Evolutionary conservation across 208 protist genomes (phyloP).

Genomic region (Trypanosoma melophagium): DNA sequence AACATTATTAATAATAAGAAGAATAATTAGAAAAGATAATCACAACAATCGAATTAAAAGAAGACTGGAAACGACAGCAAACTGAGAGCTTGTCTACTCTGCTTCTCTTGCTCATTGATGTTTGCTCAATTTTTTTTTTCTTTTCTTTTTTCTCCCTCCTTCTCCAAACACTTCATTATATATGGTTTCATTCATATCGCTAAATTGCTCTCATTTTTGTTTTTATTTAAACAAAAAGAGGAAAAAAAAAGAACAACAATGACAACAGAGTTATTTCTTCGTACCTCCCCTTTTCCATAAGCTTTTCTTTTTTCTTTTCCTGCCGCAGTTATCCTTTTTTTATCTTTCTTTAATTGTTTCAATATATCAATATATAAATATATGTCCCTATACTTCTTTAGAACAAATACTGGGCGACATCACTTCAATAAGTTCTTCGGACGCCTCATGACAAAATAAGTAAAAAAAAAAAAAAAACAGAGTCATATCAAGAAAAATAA

Average conservation of each 20-base stretch:
- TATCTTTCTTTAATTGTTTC: slow-evolving; percentile 2
- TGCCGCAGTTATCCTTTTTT: background rate
- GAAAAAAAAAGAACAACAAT: no score
- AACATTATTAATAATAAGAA: background rate
- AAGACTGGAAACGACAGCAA: no score
- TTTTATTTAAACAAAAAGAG: no score
- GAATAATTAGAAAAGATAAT: background rate
- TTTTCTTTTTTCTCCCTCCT: background rate
- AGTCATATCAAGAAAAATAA: background rate
- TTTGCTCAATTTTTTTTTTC: background rate
- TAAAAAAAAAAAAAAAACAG: no score
- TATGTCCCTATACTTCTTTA: background rate
- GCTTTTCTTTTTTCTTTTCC: background rate
- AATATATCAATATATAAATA: slow-evolving; percentile 1
- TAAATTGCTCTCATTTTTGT: no score
- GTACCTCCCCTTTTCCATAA: background rate
- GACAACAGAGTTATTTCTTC: no score
- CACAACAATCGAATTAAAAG: background rate
- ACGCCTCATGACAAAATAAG: no score
- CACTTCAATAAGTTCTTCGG: no score
- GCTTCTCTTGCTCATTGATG: background rate
- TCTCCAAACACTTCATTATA: background rate
- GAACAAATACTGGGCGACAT: no score
- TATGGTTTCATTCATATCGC: background rate
- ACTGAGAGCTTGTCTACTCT: background rate